Evolutionary conservation across 805 yeast species (phyloP).

Genomic region (Pichia manshurica): DNA sequence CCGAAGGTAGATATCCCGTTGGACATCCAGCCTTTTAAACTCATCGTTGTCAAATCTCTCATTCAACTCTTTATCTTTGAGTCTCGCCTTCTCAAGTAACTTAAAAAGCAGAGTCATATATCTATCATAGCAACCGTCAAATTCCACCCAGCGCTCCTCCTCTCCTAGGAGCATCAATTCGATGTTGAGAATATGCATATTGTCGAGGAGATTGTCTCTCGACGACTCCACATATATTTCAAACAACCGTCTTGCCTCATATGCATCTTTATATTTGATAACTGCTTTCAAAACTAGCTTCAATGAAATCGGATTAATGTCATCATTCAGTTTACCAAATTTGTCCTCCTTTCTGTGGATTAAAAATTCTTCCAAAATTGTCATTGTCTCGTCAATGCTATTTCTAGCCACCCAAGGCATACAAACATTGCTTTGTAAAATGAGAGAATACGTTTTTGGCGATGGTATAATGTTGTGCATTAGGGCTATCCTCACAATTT

Average conservation of each 20-base stretch:
- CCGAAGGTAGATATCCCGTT: conserved; percentile 6
- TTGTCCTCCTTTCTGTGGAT: conserved; percentile 17
- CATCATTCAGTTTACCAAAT: conserved; percentile 22
- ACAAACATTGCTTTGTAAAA: conserved; percentile 22
- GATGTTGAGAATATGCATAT: conserved; percentile 24
- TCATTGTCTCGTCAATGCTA: conserved; percentile 18
- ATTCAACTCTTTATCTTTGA: conserved; percentile 3
- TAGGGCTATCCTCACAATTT: conserved; percentile 18
- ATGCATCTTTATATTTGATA: conserved; percentile 17
- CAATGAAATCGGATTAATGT: conserved; percentile 23
- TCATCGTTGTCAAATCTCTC: conserved; percentile 3
- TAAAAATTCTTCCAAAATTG: conserved; percentile 23
- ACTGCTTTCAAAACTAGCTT: conserved; percentile 20
- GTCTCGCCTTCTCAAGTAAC: conserved; percentile 15
- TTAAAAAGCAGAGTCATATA: conserved; percentile 18
- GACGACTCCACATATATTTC: conserved; percentile 25
- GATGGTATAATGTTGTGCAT: conserved; percentile 14
- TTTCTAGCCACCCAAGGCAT: conserved; percentile 14
- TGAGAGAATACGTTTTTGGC: conserved; percentile 26
- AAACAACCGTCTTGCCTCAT: conserved; percentile 25
- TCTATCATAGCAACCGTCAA: conserved; percentile 25
- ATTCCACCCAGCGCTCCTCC: conserved; percentile 30
- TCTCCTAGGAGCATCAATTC: conserved; percentile 28
- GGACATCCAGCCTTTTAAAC: conserved; percentile 9
- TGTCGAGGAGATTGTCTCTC: conserved; percentile 21